Base-by-base conservation (phyloP, 2,329 filamentous ascomycete genomes). In the Geoglossum cookeanum region DNA sequence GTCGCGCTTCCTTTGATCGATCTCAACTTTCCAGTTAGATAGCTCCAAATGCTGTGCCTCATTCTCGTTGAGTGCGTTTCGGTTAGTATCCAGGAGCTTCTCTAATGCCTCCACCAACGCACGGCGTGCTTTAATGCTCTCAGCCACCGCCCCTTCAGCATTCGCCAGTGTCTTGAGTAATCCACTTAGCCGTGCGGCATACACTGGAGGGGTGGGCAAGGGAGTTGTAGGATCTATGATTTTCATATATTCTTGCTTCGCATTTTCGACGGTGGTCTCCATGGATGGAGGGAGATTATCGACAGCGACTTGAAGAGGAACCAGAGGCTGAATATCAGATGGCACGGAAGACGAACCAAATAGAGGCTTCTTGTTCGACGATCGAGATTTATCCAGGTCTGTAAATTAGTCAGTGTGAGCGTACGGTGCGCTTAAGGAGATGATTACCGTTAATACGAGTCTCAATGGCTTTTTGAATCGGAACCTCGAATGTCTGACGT, bases 91-190 rank as follows among this genome's bases (percentile, higher is more conserved):
- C 0, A 97, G 75, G 11, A 97, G 75, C 65, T 85, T 88, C 70
- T 96, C 88, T 4, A 98, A 74, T 0, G 83, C 88, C 32, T 79
- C 77, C 42, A 97, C 83, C 32, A 98, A 76, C 8, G 80, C 78
- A 62, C 81, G 79, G 13, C 92, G 83, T 1, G 89, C 87, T 66
- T 91, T 90, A 67, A 98, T 87, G 62, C 85, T 87, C 64, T 95
- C 88, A 1, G 86, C 83, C 1, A 97, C 85, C 0, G 91, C 89
- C 57, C 81, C 87, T 69, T 98, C 90, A 3, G 92, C 92, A 61
- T 80, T 87, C 22, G 88, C 87, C 17, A 98, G 77, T 5, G 83
- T 85, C 72, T 92, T 96, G 57, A 97, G 77, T n/a, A 98, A 76
- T 2, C 87, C 85, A 62, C 87, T 90, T 7, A 98, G 78, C 32